Evolutionary conservation across 1,284 basidiomycete genomes (phyloP), one percentile per base, ranked within the genome.

Genomic region (Microbotryum intermedium): DNA sequence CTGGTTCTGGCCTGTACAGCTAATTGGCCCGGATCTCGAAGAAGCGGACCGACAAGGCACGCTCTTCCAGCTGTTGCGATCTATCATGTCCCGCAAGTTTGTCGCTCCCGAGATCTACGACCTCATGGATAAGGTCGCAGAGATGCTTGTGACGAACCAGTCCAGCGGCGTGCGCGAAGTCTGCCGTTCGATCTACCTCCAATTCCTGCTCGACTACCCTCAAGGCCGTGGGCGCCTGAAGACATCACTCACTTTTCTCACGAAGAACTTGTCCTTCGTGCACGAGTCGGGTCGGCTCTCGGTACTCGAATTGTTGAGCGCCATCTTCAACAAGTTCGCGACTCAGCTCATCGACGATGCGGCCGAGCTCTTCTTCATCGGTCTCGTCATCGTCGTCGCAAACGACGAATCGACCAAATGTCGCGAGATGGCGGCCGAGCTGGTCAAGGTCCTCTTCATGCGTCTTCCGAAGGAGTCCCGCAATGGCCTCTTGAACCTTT

Each of bases 61-160:
- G 16, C 85, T 93, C 16, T 98, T 99, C 74, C 80, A 87, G 0
- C 82, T 98, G 68, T 82, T 99, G 20, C 85, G 91, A n/a, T 88
- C 92, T 11, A 90, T 98, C 68, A 85, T 98, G 21, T 79, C 86
- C 5, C 84, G 93, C 34, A 88, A 88, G 70, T 89, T 98, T 65
- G 86, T 97, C 48, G 90, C 95, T 1, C 89, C 90, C 1, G 95
- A 98, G 75, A 86, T 99, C 55, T 98, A 99, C 79, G 93, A 98
- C 74, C 78, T 95, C 46, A 97, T 98, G 93, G 89, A 91, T 66
- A 86, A 86, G 65, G 85, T 98, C n/a, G 85, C 90, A 2, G 86
- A 91, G 71, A 84, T 97, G 71, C 86, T 97, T 80, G 90, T 99
- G 46, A 95, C 91, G 10, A 92, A 83, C 69, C 94, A 98, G 75